These are phyloP conservation scores for Plasmodium inui DNA, from an alignment of 169 alveolate species.

Conservation along the genomic window DNA sequence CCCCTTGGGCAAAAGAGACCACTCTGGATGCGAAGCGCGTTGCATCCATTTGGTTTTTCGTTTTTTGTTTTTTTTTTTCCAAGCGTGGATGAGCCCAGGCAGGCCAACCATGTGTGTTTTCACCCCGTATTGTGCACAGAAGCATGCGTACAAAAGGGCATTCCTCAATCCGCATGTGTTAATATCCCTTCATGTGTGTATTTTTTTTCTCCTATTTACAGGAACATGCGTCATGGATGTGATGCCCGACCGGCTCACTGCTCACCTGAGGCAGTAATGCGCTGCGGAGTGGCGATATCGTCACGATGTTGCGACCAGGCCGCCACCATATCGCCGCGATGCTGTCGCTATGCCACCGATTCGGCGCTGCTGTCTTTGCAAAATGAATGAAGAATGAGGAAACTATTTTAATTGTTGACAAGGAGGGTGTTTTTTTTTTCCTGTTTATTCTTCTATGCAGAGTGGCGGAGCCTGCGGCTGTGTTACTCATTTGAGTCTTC, in stretches of 20 bases:
- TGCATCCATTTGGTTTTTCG: not conserved
- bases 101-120: not conserved
- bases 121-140: not conserved
- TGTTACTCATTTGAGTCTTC: not conserved
- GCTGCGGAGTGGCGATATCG: not conserved
- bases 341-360: not conserved
- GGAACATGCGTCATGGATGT: conserved; percentile 68
- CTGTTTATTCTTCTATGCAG: not conserved
- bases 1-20: not conserved
- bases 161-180: not conserved
- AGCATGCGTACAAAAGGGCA: not conserved
- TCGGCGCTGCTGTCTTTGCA: not conserved
- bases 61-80: not conserved
- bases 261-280: conserved; percentile 57
- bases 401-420: not conserved
- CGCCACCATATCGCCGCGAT: not conserved
- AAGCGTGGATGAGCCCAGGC: not conserved
- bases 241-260: conserved; percentile 47
- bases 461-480: not conserved
- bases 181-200: not conserved
- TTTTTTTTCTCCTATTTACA: not conserved
- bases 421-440: not conserved
- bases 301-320: not conserved
- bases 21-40: not conserved
- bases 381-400: not conserved